Evolutionary conservation across 2,329 filamentous ascomycete species (phyloP).

Genomic region (Pseudogymnoascus sp.): DNA sequence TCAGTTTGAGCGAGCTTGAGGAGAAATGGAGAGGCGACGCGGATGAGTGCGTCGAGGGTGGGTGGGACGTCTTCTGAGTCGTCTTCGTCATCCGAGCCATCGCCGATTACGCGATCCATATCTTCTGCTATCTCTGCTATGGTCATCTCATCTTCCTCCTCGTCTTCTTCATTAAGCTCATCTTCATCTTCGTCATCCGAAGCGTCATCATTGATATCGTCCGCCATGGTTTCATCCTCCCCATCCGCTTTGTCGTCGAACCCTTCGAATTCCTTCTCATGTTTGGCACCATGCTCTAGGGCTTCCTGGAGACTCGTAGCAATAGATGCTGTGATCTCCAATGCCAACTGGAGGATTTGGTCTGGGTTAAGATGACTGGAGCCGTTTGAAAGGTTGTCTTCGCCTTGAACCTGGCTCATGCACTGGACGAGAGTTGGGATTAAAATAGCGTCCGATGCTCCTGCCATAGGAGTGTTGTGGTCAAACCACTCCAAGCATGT

Average conservation of each 20-base stretch:
- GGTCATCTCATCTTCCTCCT: slow-evolving; percentile 48
- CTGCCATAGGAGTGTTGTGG: slow-evolving; percentile 42
- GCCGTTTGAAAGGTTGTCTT: slow-evolving; percentile 20
- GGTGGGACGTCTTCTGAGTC: slow-evolving; percentile 28
- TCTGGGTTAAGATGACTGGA: slow-evolving; percentile 24
- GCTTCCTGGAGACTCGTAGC: slow-evolving; percentile 52
- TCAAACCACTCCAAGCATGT: slow-evolving; percentile 48
- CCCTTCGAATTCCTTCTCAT: slow-evolving; percentile 35
- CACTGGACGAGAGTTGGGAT: slow-evolving; percentile 39
- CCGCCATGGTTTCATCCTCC: slow-evolving; percentile 35
- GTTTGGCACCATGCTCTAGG: slow-evolving; percentile 40
- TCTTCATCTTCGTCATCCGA: slow-evolving; percentile 37
- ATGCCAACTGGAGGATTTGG: slow-evolving; percentile 38
- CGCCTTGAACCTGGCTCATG: slow-evolving; percentile 23
- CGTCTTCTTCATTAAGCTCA: slow-evolving; percentile 33
- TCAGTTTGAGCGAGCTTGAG: slow-evolving; percentile 28
- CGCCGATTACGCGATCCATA: slow-evolving; percentile 57
- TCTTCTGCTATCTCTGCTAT: slow-evolving; percentile 55
- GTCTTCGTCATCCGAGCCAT: slow-evolving; percentile 29
- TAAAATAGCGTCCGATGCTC: slow-evolving; percentile 45
- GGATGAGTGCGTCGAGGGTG: slow-evolving; percentile 28
- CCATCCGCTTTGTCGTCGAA: slow-evolving; percentile 33
- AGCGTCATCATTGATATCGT: slow-evolving; percentile 33
- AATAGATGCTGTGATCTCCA: slow-evolving; percentile 60
- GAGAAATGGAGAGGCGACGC: slow-evolving; percentile 27